Evolutionary conservation across 208 protist genomes (phyloP), one percentile per base, ranked within the genome.

Genomic region (Trypanosoma lewisi): DNA sequence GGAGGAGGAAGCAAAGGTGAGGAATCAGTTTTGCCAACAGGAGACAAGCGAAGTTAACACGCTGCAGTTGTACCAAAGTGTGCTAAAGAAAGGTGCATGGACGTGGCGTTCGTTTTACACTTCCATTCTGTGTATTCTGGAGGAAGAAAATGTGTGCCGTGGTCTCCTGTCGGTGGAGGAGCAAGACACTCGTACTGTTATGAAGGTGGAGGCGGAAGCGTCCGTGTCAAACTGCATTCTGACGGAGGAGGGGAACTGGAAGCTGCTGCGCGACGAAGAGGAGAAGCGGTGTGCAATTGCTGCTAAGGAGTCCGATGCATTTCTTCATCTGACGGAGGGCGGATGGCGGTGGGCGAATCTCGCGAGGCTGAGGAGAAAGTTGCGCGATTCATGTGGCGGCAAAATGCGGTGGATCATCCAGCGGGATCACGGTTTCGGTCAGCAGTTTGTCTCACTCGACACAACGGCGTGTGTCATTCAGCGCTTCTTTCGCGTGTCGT

Each of bases 341-440:
- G 63, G 63, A 19, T 79, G 74, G 75, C 75, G 64, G 2, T 80
- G 75, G 75, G 27, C 44, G 0, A 66, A 69, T 37, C 60, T 80
- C 11, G 8, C 41, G 19, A 37, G 28, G 34, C 16, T 48, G 48
- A 55, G 70, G 16, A 60, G 4, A 34, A 31, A 47, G 28, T n/a
- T 77, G 19, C 16, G 34, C 6, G n/a, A 19, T 0, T 45, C 60
- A 8, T 73, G 69, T 48, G 23, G 44, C 1, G 36, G 50, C n/a
- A 57, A 27, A 16, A 8, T 33, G 21, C 53, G 28, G 7, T 77
- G 75, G 69, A 27, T 50, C 9, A 28, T 75, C 11, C 69, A 44
- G 25, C 8, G 2, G 1, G 39, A 62, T 1, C 41, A 28, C 23
- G 68, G 56, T 28, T 12, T 67, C 14, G 63, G 57, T 28, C 11